A percentile compares a stretch with the other conserved stretches of the same genome.
Evolutionary conservation across 164 flowering plant genomes (phyloP).

Genomic region (Annona squamosa): DNA sequence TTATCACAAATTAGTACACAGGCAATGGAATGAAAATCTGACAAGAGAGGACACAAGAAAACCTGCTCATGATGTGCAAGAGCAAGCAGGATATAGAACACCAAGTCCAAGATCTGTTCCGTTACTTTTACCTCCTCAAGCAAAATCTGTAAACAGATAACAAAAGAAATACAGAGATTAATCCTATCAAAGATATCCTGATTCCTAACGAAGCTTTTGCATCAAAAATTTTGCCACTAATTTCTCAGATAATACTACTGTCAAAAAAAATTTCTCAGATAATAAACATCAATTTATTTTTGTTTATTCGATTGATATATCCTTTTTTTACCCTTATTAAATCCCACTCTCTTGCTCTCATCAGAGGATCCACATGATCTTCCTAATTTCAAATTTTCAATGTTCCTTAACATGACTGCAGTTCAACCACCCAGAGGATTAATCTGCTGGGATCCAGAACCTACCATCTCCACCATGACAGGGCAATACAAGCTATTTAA

Average conservation of each 20-base stretch:
- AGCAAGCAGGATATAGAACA: slow-evolving; percentile 52
- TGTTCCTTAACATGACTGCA: background rate
- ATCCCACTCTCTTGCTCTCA: background rate
- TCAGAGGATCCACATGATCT: background rate
- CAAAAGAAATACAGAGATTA: background rate
- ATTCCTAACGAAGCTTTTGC: background rate
- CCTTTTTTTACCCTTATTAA: background rate
- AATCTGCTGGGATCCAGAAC: background rate
- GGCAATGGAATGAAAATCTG: background rate
- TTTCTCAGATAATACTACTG: background rate
- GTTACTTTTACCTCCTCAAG: slow-evolving; percentile 80
- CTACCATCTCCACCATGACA: background rate
- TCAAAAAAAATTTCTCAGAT: background rate
- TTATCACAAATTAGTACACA: slow-evolving; percentile 1
- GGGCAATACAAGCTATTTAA: background rate
- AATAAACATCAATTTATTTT: too few species aligned
- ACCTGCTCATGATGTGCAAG: slow-evolving; percentile 68
- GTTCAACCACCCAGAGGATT: background rate
- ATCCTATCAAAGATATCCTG: background rate
- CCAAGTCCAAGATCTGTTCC: slow-evolving; percentile 81
- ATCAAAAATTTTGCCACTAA: background rate
- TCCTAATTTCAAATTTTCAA: background rate
- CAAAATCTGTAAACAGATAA: slow-evolving; percentile 53
- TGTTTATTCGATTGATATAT: too few species aligned
- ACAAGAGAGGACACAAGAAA: slow-evolving; percentile 7